Conservation (phyloP, 371 early-diverging fungal species). For the Thermomucor indicae-seudaticae region DNA sequence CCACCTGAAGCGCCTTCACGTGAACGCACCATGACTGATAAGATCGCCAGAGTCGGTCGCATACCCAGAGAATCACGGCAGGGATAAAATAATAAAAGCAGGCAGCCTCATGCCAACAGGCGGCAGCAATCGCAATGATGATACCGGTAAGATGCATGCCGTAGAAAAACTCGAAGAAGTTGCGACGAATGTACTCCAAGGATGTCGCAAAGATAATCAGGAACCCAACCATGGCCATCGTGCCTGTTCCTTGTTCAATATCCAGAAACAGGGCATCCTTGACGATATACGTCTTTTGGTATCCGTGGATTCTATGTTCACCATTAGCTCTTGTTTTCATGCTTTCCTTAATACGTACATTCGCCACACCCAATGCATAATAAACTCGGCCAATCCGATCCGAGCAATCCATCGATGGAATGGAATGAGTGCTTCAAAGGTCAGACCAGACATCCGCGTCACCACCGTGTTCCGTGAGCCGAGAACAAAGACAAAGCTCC, state of each 20-base stretch:
- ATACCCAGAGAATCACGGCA: constrained; percentile 29
- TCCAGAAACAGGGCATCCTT: constrained; percentile 23
- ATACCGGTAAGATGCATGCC: constrained; percentile 35
- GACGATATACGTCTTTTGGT: constrained; percentile 5
- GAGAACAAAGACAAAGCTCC: constrained; percentile 42
- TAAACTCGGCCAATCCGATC: constrained; percentile 34
- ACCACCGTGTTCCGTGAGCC: constrained; percentile 40
- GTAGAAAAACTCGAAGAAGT: constrained; percentile 41
- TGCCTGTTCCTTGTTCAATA: constrained; percentile 34
- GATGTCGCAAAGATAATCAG: constrained; percentile 37
- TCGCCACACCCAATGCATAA: constrained; percentile 41
- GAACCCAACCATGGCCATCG: constrained; percentile 37
- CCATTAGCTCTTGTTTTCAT: too few relatives aligned
- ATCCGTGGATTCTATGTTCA: constrained; percentile 20
- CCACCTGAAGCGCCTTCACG: constrained; percentile 14
- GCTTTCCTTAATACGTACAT: constrained; percentile 46
- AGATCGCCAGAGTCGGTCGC: constrained; percentile 36
- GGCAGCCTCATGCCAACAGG: constrained; percentile 35
- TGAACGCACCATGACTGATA: constrained; percentile 32
- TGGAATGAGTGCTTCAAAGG: constrained; percentile 40
- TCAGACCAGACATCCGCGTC: constrained; percentile 36
- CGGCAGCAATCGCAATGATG: constrained; percentile 24
- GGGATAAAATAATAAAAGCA: constrained; percentile 44
- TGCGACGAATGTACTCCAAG: constrained; percentile 36
- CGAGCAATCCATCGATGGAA: constrained; percentile 46